A percentile compares a stretch with the other conserved stretches of the same genome.
Conservation (phyloP, 2,329 filamentous ascomycete species). For the Aspergillus amoenus region DNA sequence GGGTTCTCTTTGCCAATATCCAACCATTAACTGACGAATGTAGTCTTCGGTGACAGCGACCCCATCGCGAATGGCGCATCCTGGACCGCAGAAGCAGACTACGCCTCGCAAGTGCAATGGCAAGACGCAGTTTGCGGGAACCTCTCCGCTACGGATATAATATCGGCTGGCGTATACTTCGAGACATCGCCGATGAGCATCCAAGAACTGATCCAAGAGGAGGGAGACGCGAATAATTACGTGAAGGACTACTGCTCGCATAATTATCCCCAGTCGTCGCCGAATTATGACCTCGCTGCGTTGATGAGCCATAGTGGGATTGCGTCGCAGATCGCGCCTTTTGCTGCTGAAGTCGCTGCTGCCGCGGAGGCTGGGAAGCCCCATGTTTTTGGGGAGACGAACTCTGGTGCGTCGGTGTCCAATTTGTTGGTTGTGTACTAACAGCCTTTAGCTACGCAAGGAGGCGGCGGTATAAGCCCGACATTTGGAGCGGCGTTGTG, state of each 20-base stretch:
- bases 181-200: slow-evolving; percentile 38
- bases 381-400: slow-evolving; percentile 53
- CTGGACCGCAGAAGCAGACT: slow-evolving; percentile 35
- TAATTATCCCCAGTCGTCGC: slow-evolving; percentile 47
- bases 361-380: slow-evolving; percentile 42
- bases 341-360: slow-evolving; percentile 43
- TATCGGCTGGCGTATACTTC: slow-evolving; percentile 39
- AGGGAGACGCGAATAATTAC: slow-evolving; percentile 39
- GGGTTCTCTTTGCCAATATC: slow-evolving; percentile 13
- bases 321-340: slow-evolving; percentile 40
- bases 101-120: slow-evolving; percentile 33
- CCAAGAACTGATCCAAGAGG: slow-evolving; percentile 33
- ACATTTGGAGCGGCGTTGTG: slow-evolving; percentile 53
- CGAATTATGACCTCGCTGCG: slow-evolving; percentile 39
- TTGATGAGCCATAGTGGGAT: slow-evolving; percentile 50
- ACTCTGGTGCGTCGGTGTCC: too few species aligned
- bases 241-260: slow-evolving; percentile 48
- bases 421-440: too few species aligned
- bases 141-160: slow-evolving; percentile 26
- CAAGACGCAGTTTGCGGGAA: slow-evolving; percentile 32
- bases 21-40: not conserved
- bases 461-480: slow-evolving; percentile 43
- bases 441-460: slow-evolving; percentile 32
- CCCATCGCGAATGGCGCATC: slow-evolving; percentile 24
- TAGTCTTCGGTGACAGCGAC: slow-evolving; percentile 27